Conservation (phyloP, 495 filamentous ascomycete genomes). For the Choiromyces venosus region DNA sequence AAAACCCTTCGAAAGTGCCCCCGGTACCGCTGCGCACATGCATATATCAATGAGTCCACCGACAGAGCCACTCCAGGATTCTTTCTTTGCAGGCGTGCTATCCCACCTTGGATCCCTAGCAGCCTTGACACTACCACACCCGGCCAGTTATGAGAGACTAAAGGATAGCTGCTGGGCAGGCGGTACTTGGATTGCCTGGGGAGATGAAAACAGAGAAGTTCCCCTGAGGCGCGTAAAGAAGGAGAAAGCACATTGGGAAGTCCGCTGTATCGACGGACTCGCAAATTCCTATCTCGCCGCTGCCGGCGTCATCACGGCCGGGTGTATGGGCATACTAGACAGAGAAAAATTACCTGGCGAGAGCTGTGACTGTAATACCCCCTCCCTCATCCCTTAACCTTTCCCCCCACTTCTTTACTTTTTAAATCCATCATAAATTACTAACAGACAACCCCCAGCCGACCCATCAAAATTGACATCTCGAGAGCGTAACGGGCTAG, state of each 20-base stretch:
- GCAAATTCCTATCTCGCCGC: slow-evolving; percentile 68
- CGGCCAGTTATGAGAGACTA: slow-evolving; percentile 59
- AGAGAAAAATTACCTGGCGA: slow-evolving; percentile 47
- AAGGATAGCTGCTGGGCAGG: slow-evolving; percentile 66
- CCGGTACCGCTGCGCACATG: slow-evolving; percentile 62
- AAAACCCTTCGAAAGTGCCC: slow-evolving; percentile 55
- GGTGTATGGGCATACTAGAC: slow-evolving; percentile 55
- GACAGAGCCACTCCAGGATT: slow-evolving; percentile 44
- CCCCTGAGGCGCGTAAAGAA: slow-evolving; percentile 57
- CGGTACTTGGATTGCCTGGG: slow-evolving; percentile 68
- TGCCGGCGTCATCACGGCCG: slow-evolving; percentile 61
- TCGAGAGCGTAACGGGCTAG: slow-evolving; percentile 50
- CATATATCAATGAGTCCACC: slow-evolving; percentile 58
- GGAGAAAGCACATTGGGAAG: slow-evolving; percentile 57
- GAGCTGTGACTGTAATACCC: slow-evolving; percentile 41
- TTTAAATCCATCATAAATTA: neutral
- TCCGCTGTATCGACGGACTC: slow-evolving; percentile 64
- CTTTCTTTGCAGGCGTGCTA: slow-evolving; percentile 65
- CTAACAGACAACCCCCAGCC: slow-evolving; percentile 34
- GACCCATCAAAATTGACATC: slow-evolving; percentile 51
- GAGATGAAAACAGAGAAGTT: slow-evolving; percentile 68
- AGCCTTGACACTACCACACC: slow-evolving; percentile 59
- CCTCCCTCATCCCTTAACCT: neutral
- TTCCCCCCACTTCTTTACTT: neutral
- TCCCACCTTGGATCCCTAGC: slow-evolving; percentile 59